Base-by-base conservation (phyloP, 2,329 filamentous ascomycete species). In the Pyrenophora tritici-repentis region DNA sequence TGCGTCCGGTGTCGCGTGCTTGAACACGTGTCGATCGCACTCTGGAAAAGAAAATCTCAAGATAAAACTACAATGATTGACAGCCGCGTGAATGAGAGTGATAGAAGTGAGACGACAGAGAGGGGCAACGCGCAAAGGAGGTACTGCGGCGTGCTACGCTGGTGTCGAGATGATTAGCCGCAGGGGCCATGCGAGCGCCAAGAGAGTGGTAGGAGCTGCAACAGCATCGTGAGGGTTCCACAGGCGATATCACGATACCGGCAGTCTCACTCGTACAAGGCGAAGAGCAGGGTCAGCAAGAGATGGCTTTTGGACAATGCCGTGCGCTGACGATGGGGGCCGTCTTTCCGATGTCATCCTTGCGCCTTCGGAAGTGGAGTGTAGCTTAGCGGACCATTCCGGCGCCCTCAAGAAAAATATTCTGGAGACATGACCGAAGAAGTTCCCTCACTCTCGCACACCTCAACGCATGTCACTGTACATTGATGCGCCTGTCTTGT, bases 401-500 rank as follows among this genome's bases (percentile, higher is more conserved):
- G 59, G 61, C 54, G 57, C 46, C 40, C 47, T 48, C 44, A 35
- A 56, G 66, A 68, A 67, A 68, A 65, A 59, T 62, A 59, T 62
- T 66, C 63, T 60, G 57, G 61, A 57, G 50, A 52, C 50, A 52
- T 47, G 44, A 47, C 24, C 53, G 41, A 9, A 32, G 39, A 14
- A 32, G 40, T 41, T 26, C 42, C 42, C 46, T 45, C 43, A 16
- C 40, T 46, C 38, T 34, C 48, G 41, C 33, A 41, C 62, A 57
- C 36, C 56, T 47, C 57, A 51, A 41, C 57, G 56, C 52, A 47
- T 54, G 58, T 55, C 62, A 62, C 66, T 70, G 69, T 65, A 65
- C 61, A 64, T 68, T 69, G 67, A 69, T 70, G 66, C 61, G 54
- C 64, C 59, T 44, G 45, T 66, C 66, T 49, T 68, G 65, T 65